Conservation (phyloP, 306 rosid genomes). For the Elaeagnus macrophylla region DNA sequence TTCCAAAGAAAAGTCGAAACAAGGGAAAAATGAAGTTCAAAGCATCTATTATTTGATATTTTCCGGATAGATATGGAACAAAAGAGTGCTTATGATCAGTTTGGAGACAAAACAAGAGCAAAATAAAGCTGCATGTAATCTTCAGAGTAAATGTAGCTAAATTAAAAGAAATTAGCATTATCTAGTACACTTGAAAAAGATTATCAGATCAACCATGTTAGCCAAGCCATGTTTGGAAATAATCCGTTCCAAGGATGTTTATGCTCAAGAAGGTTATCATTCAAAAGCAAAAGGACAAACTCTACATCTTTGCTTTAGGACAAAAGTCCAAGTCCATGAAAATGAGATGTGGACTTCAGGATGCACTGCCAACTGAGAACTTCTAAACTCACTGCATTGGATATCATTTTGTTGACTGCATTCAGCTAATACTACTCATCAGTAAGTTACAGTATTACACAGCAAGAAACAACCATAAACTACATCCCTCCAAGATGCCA, state of each 20-base stretch:
- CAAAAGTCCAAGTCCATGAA: no score
- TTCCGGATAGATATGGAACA: slow-evolving; percentile 6
- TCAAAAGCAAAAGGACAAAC: no score
- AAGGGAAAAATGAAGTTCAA: slow-evolving; percentile 8
- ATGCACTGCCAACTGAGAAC: neutral
- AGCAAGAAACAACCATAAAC: no score
- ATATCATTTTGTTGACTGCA: neutral
- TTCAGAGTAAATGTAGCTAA: neutral
- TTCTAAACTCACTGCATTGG: neutral
- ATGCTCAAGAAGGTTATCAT: no score
- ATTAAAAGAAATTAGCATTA: no score
- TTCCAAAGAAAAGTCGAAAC: slow-evolving; percentile 3
- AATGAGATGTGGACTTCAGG: no score
- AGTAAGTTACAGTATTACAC: neutral
- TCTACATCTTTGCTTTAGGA: no score
- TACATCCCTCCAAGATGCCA: neutral
- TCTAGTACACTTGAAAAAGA: no score
- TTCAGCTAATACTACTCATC: slow-evolving; percentile 2
- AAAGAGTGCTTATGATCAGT: slow-evolving; percentile 9
- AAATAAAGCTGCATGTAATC: neutral
- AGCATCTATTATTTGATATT: neutral
- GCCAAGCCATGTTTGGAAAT: no score
- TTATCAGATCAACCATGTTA: no score
- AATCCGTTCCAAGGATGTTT: no score
- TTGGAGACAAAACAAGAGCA: slow-evolving; percentile 7